These are phyloP conservation scores for Aspergillus heteromorphus DNA, from an alignment of 495 filamentous ascomycete genomes.

Conservation along the genomic window DNA sequence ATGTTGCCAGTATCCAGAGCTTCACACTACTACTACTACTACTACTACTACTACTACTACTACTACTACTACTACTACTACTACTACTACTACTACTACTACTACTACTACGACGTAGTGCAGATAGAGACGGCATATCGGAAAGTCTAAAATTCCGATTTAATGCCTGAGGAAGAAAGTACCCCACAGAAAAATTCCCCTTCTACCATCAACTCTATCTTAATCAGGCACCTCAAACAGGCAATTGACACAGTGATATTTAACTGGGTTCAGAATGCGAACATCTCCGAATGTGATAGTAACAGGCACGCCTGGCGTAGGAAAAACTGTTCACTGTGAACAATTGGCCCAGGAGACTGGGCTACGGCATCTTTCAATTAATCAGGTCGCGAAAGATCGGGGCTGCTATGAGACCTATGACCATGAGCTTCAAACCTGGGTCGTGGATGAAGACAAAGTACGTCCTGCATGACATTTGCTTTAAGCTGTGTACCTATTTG, in stretches of 20 bases:
- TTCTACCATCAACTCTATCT: constrained; percentile 1
- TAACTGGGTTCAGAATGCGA: constrained; percentile 36
- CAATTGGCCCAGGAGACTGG: constrained; percentile 64
- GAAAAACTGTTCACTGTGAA: constrained; percentile 88
- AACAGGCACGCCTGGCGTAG: constrained; percentile 91
- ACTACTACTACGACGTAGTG: neutral
- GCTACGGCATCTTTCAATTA: constrained; percentile 83
- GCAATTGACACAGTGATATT: neutral
- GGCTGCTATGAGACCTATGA: constrained; percentile 81
- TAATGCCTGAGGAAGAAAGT: constrained; percentile 6
- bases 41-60: too few relatives aligned
- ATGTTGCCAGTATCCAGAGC: too few relatives aligned
- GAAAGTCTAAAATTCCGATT: constrained; percentile 4
- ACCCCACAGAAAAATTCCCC: constrained; percentile 12
- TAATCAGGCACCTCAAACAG: neutral
- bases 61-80: too few relatives aligned
- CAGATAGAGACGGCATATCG: neutral
- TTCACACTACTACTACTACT: too few relatives aligned
- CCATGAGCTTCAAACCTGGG: constrained; percentile 78
- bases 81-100: too few relatives aligned
- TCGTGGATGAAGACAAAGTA: constrained; percentile 96
- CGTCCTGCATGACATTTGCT: constrained; percentile 12
- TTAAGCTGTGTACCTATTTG: neutral
- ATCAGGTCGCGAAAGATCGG: constrained; percentile 80
- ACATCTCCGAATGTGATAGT: constrained; percentile 83